Evolutionary conservation across 169 alveolate species (phyloP).

Genomic region (Pseudocohnilembus persalinus): DNA sequence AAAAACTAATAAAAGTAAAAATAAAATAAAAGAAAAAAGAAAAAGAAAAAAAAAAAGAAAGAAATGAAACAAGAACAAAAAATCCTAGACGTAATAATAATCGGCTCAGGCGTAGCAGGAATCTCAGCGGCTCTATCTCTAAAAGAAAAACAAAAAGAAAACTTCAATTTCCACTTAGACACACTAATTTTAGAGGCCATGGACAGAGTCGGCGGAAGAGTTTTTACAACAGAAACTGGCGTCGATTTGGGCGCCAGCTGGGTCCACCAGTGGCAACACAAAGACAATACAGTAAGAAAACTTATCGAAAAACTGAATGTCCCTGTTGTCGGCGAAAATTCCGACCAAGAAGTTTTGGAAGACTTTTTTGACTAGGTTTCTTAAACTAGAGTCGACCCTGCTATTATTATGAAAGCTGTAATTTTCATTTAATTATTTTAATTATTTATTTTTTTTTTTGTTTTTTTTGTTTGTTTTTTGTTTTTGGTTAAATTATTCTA

Average conservation of each 20-base stretch:
- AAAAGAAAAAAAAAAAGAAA: no score
- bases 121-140: no score
- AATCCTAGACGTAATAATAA: no score
- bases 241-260: not conserved
- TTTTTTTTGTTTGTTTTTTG: no score
- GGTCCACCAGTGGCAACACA: not conserved
- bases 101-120: no score
- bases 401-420: not conserved
- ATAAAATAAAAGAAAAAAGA: no score
- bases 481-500: no score
- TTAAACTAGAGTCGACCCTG: not conserved
- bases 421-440: no score
- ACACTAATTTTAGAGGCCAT: not conserved
- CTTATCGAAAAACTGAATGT: not conserved
- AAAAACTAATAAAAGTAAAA: no score
- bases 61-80: no score
- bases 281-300: not conserved
- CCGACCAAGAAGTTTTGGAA: not conserved
- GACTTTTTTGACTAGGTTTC: not conserved
- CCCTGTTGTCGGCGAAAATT: not conserved
- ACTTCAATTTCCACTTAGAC: no score
- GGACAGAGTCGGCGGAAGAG: not conserved
- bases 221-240: not conserved
- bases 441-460: not conserved
- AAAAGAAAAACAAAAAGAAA: no score